Percentiles rank a stretch among this genome's conserved stretches.
Conservation (phyloP, 176 grass and related monocot genomes). For the Leersia perrieri region DNA sequence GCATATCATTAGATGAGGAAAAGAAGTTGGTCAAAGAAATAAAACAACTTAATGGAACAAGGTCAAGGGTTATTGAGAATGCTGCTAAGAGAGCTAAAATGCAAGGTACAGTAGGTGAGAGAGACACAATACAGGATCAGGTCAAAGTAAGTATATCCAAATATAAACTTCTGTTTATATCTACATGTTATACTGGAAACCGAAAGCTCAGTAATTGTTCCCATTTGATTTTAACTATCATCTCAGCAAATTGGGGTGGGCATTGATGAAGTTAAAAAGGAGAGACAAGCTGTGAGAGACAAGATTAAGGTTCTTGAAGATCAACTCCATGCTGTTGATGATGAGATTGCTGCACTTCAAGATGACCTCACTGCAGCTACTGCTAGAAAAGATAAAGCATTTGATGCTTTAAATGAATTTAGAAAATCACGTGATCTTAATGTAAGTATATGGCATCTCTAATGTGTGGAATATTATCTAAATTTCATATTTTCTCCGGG, state of each 20-base stretch:
- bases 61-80: conserved; percentile 69
- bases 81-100: conserved; percentile 73
- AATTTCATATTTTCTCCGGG: neutral
- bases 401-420: conserved; percentile 44
- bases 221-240: conserved; percentile 7
- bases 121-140: conserved; percentile 79
- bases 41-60: conserved; percentile 87
- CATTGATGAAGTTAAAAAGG: conserved; percentile 65
- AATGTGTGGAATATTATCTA: neutral
- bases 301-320: conserved; percentile 70
- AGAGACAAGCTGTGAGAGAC: conserved; percentile 52
- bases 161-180: conserved; percentile 12
- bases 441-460: conserved; percentile 29
- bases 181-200: conserved; percentile 1
- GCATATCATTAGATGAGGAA: conserved; percentile 78
- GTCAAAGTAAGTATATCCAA: conserved; percentile 71
- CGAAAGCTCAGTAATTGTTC: neutral
- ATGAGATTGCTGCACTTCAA: conserved; percentile 44
- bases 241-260: conserved; percentile 49
- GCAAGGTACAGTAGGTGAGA: conserved; percentile 70
- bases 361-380: conserved; percentile 46
- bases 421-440: conserved; percentile 45
- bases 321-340: conserved; percentile 42
- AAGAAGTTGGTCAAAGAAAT: conserved; percentile 91
- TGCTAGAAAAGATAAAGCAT: conserved; percentile 60